These are phyloP conservation scores for Aspergillus texensis DNA, from an alignment of 2,329 filamentous ascomycete genomes.

Conservation along the genomic window DNA sequence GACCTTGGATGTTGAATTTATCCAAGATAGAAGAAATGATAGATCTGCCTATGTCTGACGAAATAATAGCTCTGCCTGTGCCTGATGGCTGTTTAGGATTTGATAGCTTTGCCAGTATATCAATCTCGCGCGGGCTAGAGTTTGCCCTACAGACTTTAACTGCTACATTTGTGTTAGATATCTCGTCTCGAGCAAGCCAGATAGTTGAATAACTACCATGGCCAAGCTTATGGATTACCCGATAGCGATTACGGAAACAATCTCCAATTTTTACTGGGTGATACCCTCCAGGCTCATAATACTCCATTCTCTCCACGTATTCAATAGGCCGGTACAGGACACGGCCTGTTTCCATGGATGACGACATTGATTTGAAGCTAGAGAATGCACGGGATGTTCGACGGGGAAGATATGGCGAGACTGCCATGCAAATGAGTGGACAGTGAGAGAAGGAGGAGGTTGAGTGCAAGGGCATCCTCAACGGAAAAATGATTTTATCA, in stretches of 20 bases:
- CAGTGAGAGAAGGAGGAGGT: too few relatives aligned
- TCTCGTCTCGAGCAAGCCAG: conserved; percentile 32
- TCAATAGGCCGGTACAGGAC: too few relatives aligned
- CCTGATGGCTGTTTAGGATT: too few relatives aligned
- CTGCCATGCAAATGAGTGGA: too few relatives aligned
- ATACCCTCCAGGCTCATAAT: conserved; percentile 31
- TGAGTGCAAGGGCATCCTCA: too few relatives aligned
- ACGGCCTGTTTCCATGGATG: too few relatives aligned
- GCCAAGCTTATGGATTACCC: conserved; percentile 45
- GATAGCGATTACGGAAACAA: conserved; percentile 36
- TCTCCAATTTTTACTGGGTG: conserved; percentile 33
- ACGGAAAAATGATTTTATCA: too few relatives aligned
- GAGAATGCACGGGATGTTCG: too few relatives aligned
- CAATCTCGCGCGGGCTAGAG: conserved; percentile 17
- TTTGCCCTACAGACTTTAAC: conserved; percentile 30
- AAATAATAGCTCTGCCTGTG: conserved; percentile 7
- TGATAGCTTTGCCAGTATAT: neutral
- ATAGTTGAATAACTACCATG: conserved; percentile 41
- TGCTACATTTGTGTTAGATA: conserved; percentile 26
- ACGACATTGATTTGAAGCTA: too few relatives aligned
- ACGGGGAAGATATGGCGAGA: too few relatives aligned
- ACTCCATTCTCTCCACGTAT: too few relatives aligned
- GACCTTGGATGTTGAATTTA: conserved; percentile 16
- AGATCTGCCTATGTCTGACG: neutral
- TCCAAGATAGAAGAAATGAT: conserved; percentile 17